phyloP scores from a whole-genome alignment of 78 protist species.

The Protostelium mycophagum region DNA sequence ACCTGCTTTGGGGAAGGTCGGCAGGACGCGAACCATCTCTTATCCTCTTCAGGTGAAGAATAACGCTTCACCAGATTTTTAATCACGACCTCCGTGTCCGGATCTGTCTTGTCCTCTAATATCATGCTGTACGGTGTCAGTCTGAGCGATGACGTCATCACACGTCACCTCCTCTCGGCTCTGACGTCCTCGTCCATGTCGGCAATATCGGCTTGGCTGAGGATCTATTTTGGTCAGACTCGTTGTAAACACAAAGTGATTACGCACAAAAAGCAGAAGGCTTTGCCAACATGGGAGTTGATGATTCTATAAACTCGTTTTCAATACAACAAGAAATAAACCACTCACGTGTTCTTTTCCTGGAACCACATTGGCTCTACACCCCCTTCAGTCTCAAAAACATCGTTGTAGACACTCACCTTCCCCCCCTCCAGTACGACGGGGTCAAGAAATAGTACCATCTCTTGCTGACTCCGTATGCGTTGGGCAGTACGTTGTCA shows the following conservation, averaged over 20 bases:
- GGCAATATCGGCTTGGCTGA: not conserved
- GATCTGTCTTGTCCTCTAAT: not conserved
- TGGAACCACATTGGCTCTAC: slow-evolving; percentile 1
- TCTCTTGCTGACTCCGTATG: slow-evolving; percentile 46
- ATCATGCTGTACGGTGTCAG: not conserved
- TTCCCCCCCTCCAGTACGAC: slow-evolving; percentile 48
- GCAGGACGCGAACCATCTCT: not conserved
- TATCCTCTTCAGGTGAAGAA: not conserved
- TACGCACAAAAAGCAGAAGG: no score
- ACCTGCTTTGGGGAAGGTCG: not conserved
- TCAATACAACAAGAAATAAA: no score
- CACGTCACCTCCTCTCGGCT: not conserved
- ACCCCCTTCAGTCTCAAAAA: no score
- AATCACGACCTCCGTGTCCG: not conserved
- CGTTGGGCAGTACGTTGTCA: slow-evolving; percentile 58
- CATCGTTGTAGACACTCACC: no score
- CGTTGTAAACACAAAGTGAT: not conserved
- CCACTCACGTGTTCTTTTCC: not conserved
- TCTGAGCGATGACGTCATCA: not conserved
- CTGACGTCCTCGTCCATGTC: not conserved
- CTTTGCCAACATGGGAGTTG: no score
- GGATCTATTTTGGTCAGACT: not conserved
- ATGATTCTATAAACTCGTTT: no score
- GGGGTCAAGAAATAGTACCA: slow-evolving; percentile 49
- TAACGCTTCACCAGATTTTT: not conserved